Conservation (phyloP, 495 filamentous ascomycete genomes). For the Trypethelium eluteriae region DNA sequence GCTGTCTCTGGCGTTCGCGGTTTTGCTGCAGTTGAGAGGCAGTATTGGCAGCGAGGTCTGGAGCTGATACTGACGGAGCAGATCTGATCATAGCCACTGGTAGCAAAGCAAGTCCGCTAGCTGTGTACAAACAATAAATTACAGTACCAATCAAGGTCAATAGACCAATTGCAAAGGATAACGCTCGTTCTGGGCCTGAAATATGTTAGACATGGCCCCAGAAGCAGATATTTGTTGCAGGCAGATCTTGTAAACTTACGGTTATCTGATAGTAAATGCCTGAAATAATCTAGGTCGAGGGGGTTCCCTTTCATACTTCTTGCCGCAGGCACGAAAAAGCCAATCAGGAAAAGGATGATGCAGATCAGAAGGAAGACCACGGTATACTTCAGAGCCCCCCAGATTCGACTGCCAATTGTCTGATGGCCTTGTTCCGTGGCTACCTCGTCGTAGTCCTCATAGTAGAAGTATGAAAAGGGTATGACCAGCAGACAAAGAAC, state of each 20-base stretch:
- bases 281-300: constrained; percentile 83
- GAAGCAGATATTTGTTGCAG: constrained; percentile 7
- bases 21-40: constrained; percentile 74
- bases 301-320: constrained; percentile 44
- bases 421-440: constrained; percentile 69
- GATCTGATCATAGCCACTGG: constrained; percentile 87
- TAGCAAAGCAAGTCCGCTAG: constrained; percentile 77
- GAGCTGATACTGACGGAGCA: constrained; percentile 70
- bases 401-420: constrained; percentile 58
- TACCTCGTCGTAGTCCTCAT: constrained; percentile 90
- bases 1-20: constrained; percentile 79
- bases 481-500: constrained; percentile 83
- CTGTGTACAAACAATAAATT: constrained; percentile 82
- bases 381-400: constrained; percentile 85
- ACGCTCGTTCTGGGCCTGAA: constrained; percentile 76
- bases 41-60: constrained; percentile 65
- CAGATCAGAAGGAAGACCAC: constrained; percentile 71
- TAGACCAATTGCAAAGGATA: constrained; percentile 80
- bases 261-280: constrained; percentile 70
- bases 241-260: constrained; percentile 43
- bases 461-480: constrained; percentile 96
- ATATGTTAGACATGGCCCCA: constrained; percentile 19
- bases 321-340: constrained; percentile 83
- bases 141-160: constrained; percentile 77
- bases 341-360: constrained; percentile 77